Evolutionary conservation across 306 rosid species (phyloP), one percentile per base, ranked within the genome.

Genomic region (Clitoria ternatea): DNA sequence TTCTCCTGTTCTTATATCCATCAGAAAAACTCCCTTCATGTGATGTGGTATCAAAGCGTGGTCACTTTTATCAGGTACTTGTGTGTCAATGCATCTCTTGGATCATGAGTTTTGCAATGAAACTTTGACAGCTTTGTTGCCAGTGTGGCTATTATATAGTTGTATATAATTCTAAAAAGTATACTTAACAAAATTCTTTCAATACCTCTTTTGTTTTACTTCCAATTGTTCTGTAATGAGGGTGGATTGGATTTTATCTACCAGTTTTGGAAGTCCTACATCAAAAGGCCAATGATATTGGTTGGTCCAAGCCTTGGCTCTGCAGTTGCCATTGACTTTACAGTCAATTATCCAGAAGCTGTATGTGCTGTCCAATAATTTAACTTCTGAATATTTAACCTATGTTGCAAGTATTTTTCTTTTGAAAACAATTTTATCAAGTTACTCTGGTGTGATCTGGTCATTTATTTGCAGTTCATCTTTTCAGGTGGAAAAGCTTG

Each of bases 271-370:
- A 80, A 83, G 64, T 86, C 88, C 37, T 73, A 83, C 82, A 86
- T 91, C 36, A 76, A 74, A 72, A 91, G 48, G 80, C 77, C 86
- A n/a, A 88, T 91, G 90, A 77, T 88, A 75, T 64, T 91, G 74
- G 89, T 91, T 49, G 96, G 97, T 73, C 92, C 96, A 64, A 88
- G 96, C 87, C 96, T 91, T 47, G 97, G 96, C 55, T 87, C 97
- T 76, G 96, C 97, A 47, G 85, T 88, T 55, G 96, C 96, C 69
- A 86, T 91, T 30, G 97, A 91, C 81, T 91, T 91, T 78, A 85
- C 92, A 0, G 84, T 80, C 78, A 79, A 77, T 71, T 63, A 88
- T 81, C 97, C 97, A 14, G 92, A 86, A 82, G 96, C 97, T 45
- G 97, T 86, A 77, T 4, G 96, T 81, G 70, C 62, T 57, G 61